Conservation (phyloP, 306 rosid genomes). For the Quercus engelmannii region DNA sequence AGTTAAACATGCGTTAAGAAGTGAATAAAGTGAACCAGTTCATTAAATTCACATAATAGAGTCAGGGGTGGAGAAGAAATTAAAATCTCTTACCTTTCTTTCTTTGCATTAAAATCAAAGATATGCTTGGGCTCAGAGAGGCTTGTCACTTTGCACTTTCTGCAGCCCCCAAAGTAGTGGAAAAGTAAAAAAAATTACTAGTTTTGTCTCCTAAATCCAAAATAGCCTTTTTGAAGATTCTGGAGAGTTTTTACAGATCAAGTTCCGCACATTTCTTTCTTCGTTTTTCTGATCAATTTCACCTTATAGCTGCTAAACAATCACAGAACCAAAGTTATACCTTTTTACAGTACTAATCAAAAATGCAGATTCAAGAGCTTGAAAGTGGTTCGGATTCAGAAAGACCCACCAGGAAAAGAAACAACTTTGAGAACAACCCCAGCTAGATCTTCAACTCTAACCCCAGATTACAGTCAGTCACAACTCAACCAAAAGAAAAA, state of each 20-base stretch:
- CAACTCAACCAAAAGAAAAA: not conserved
- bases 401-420: not conserved
- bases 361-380: not conserved
- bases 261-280: not conserved
- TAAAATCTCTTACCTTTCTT: conserved; percentile 21
- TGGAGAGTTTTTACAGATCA: not conserved
- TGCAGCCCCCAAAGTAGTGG: not conserved
- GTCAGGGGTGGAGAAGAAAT: not conserved
- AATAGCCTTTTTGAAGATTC: too few relatives aligned
- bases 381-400: not conserved
- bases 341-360: too few relatives aligned
- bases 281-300: not conserved
- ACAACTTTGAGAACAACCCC: not conserved
- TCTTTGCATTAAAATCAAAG: not conserved
- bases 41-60: conserved; percentile 18
- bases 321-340: too few relatives aligned
- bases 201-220: not conserved
- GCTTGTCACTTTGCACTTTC: not conserved
- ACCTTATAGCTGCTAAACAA: not conserved
- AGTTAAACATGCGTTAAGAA: conserved; percentile 9
- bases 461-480: not conserved
- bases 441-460: not conserved
- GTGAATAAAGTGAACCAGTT: not conserved
- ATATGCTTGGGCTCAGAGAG: too few relatives aligned
- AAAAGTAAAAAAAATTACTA: not conserved